Percentiles rank a stretch among this genome's conserved stretches.
Evolutionary conservation across 2,329 filamentous ascomycete species (phyloP).

Genomic region (Apiospora arundinis): DNA sequence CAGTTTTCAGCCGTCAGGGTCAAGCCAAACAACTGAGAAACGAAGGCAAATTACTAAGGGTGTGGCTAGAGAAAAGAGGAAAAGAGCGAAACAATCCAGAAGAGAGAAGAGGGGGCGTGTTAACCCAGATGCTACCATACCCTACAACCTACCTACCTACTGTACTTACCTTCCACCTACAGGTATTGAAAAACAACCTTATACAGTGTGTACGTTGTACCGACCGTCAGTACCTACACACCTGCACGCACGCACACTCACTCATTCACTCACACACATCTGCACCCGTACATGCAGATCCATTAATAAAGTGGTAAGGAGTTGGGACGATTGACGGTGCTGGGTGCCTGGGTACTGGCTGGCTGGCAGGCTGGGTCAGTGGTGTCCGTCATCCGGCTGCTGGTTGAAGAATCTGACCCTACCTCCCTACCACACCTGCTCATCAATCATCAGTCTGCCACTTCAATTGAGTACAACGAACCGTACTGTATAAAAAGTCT

Average conservation of each 20-base stretch:
- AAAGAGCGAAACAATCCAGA: conserved; percentile 13
- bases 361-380: background rate
- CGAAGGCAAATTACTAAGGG: conserved; percentile 5
- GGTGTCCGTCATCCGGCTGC: background rate
- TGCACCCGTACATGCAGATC: background rate
- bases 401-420: background rate
- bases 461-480: no score
- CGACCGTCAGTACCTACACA: background rate
- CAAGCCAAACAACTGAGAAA: background rate
- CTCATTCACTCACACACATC: background rate
- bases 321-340: conserved; percentile 6
- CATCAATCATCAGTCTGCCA: no score
- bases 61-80: conserved; percentile 4
- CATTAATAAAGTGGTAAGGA: background rate
- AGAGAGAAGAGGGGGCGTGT: conserved; percentile 13
- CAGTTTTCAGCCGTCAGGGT: background rate
- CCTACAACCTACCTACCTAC: no score
- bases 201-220: background rate
- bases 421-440: no score
- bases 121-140: background rate
- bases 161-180: background rate
- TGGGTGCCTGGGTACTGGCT: background rate
- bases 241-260: background rate
- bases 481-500: background rate
- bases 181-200: background rate